A percentile compares a stretch with the other conserved stretches of the same genome.
phyloP scores from a whole-genome alignment of 805 yeast genomes.

The Zygosaccharomyces pseudorouxii region DNA sequence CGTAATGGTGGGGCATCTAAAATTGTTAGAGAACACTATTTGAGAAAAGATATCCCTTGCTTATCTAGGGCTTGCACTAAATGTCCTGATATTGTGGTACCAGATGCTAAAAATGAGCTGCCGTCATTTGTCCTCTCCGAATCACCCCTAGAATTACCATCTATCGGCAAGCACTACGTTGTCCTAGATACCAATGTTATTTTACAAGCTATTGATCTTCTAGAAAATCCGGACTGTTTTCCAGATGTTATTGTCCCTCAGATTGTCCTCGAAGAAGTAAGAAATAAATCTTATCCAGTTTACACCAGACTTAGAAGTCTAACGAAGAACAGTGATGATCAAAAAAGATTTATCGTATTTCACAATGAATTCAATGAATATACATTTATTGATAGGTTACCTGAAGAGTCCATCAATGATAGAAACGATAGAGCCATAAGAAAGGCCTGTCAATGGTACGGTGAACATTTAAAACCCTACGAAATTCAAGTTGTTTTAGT shows the following conservation, averaged over 20 bases:
- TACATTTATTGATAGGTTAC: constrained; percentile 58
- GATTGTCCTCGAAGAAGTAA: constrained; percentile 88
- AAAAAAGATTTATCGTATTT: constrained; percentile 81
- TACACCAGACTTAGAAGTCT: constrained; percentile 78
- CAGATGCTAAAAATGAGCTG: constrained; percentile 64
- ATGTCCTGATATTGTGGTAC: constrained; percentile 51
- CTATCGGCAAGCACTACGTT: constrained; percentile 70
- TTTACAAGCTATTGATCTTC: constrained; percentile 79
- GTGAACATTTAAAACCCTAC: constrained; percentile 49
- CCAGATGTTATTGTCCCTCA: constrained; percentile 93
- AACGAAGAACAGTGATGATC: constrained; percentile 49
- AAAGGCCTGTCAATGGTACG: constrained; percentile 66
- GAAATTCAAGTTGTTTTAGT: constrained; percentile 51
- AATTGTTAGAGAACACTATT: constrained; percentile 88
- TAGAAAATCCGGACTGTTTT: constrained; percentile 73
- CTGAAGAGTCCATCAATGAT: constrained; percentile 76
- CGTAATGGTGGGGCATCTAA: constrained; percentile 87
- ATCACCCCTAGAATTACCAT: constrained; percentile 46
- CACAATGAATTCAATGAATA: constrained; percentile 84
- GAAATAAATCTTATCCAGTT: constrained; percentile 80
- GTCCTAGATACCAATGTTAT: constrained; percentile 86
- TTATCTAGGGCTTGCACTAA: constrained; percentile 61
- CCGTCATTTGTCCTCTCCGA: constrained; percentile 63
- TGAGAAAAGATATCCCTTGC: constrained; percentile 91
- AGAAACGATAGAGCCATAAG: constrained; percentile 90